These are phyloP conservation scores for Solanum virginianum DNA, from an alignment of 257 asterid species.

Conservation along the genomic window DNA sequence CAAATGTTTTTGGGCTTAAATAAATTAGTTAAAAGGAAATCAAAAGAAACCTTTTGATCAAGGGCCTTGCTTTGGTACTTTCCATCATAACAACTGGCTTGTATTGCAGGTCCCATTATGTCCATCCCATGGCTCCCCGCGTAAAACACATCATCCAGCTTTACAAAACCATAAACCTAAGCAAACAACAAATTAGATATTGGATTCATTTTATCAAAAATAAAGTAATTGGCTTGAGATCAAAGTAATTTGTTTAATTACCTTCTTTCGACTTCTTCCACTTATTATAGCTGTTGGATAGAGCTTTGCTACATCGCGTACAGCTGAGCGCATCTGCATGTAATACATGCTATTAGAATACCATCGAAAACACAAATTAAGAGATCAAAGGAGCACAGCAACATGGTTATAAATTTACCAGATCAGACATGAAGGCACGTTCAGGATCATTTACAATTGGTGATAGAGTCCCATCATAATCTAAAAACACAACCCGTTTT, in stretches of 20 bases:
- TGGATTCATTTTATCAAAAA: not conserved
- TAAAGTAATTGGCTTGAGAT: not conserved
- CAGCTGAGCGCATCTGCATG: constrained; percentile 66
- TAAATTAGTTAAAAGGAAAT: too few relatives aligned
- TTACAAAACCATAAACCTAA: constrained; percentile 70
- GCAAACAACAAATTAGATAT: not conserved
- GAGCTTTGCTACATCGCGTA: constrained; percentile 46
- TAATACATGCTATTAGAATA: not conserved
- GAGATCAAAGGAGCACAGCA: not conserved
- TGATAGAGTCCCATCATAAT: constrained; percentile 75
- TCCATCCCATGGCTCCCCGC: constrained; percentile 99
- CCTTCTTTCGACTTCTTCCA: constrained; percentile 82
- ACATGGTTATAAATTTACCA: constrained; percentile 22
- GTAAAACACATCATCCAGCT: constrained; percentile 61
- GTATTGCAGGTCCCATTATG: constrained; percentile 57
- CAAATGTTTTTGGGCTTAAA: not conserved
- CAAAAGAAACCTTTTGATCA: constrained; percentile 21
- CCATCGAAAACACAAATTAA: not conserved
- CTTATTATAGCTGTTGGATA: constrained; percentile 81
- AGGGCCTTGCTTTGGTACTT: constrained; percentile 32
- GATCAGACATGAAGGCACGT: constrained; percentile 72
- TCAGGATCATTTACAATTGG: constrained; percentile 78
- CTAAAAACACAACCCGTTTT: constrained; percentile 62
- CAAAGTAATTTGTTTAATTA: not conserved
- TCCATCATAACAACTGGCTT: constrained; percentile 26